Base-by-base conservation (phyloP, 2,329 filamentous ascomycete species). In the Calonectria pauciramosa region DNA sequence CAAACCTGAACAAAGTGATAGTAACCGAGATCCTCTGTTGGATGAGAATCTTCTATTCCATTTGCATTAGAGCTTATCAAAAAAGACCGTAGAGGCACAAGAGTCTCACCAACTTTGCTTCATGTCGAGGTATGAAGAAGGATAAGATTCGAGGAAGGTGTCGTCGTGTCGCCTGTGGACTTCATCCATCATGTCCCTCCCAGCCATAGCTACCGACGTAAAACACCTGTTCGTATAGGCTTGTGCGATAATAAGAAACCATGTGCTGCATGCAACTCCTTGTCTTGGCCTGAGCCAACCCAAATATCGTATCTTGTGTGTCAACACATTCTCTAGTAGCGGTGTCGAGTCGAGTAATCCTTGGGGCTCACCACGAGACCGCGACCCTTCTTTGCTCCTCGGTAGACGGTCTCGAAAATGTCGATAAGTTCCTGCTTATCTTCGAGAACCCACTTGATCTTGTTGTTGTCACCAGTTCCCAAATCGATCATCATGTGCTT, bases 401-500 rank as follows among this genome's bases (percentile, higher is more conserved):
- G 93, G 85, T 99, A 99, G 75, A 99, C 96, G 6, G 96, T 98
- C 89, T 99, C 97, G 83, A 99, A 93, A 79, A 99, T 99, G 86
- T 99, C 97, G 82, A 99, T 98, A 82, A 99, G 89, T 88, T 99
- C 97, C 85, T 99, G 96, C 87, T 99, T 99, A 83, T 99, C 96
- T 86, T 99, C 96, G 36, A 86, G 89, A 63, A 98, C 95, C 93
- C 95, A 98, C 84, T 98, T 98, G 80, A 98, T 89, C 86, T 99
- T 99, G 86, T 99, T 99, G 86, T 99, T 99, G 87, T 99, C 98
- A 78, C 97, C 97, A 2, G 97, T 99, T 60, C 96, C 96, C 80
- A 98, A 96, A 91, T 99, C 96, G 85, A 94, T 95, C 94, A 97
- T 98, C 92, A 99, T 99, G 87, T 98, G 96, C 85, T 99, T 99